A percentile compares a stretch with the other conserved stretches of the same genome.
These are phyloP conservation scores for Silene noctiflora DNA, from an alignment of 179 eudicot species.

Conservation along the genomic window DNA sequence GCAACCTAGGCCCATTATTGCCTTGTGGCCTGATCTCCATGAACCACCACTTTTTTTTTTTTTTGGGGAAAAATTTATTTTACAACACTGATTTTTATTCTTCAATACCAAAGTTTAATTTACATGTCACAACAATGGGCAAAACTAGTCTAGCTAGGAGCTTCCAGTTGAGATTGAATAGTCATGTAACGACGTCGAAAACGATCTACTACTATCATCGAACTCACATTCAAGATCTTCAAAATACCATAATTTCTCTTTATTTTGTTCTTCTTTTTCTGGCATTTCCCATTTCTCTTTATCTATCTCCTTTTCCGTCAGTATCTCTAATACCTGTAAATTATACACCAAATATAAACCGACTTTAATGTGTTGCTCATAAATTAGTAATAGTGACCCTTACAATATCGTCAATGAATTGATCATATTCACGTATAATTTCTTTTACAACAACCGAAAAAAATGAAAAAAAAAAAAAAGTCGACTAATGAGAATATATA, in stretches of 20 bases:
- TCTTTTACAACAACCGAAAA: too few relatives aligned
- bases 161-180: conserved; percentile 47
- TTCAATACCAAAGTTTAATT: neutral
- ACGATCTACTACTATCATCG: conserved; percentile 31
- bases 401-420: too few relatives aligned
- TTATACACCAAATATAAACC: too few relatives aligned
- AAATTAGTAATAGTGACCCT: too few relatives aligned
- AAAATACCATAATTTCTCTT: conserved; percentile 63
- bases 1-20: conserved; percentile 4
- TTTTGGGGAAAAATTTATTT: too few relatives aligned
- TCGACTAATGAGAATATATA: too few relatives aligned
- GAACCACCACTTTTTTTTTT: conserved; percentile 14
- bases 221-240: conserved; percentile 82
- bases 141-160: conserved; percentile 25
- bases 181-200: conserved; percentile 48
- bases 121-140: conserved; percentile 14
- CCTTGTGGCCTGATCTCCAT: neutral
- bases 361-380: too few relatives aligned
- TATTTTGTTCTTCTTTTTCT: conserved; percentile 57
- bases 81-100: neutral
- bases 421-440: too few relatives aligned
- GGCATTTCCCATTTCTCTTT: conserved; percentile 70
- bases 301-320: conserved; percentile 48
- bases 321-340: conserved; percentile 66
- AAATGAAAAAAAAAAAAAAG: too few relatives aligned